Base-by-base conservation (phyloP, 2,329 filamentous ascomycete genomes). In the Phaeosphaeriaceae sp. region DNA sequence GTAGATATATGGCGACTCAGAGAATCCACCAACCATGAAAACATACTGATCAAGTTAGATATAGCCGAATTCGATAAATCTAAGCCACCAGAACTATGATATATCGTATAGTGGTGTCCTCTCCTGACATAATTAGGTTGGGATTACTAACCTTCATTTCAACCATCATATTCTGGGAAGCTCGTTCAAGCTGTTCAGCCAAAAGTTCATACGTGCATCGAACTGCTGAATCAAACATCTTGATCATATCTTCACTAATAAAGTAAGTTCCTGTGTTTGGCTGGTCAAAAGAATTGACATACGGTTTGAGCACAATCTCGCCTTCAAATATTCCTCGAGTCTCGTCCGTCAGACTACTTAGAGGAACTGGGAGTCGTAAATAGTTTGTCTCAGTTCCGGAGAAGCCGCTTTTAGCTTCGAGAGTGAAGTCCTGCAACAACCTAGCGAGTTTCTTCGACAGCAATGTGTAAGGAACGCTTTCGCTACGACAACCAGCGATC, bases 11-110 rank as follows among this genome's bases (percentile, higher is more conserved):
- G 60, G 50, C 0, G 58, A 64, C 17, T 64, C 60, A 0, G 66
- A 58, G n/a, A 70, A 68, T 0, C 68, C 67, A 1, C 64, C 66
- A 1, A 70, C 61, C 20, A 68, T 28, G 46, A 67, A 61, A 0
- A 67, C 16, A 7, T 47, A 63, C 63, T 61, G 37, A 13, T 2
- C 13, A 16, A 35, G 34, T 48, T 40, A 48, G 30, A 11, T 35
- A 13, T 15, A n/a, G n/a, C n/a, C n/a, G 15, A 35, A 3, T 8
- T 15, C n/a, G 32, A 15, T 9, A 34, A 34, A 34, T 9, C 21
- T 26, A 3, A 29, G 21, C 21, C 6, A 13, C 30, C 12, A 28
- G 16, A 28, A 26, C 8, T 21, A 15, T 33, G 16, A 43, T 26
- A 26, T 6, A 26, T 26, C 23, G 11, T 26, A 26, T 26, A 26